phyloP scores from a whole-genome alignment of 345 rosid species.

The Rhizophora apiculata region DNA sequence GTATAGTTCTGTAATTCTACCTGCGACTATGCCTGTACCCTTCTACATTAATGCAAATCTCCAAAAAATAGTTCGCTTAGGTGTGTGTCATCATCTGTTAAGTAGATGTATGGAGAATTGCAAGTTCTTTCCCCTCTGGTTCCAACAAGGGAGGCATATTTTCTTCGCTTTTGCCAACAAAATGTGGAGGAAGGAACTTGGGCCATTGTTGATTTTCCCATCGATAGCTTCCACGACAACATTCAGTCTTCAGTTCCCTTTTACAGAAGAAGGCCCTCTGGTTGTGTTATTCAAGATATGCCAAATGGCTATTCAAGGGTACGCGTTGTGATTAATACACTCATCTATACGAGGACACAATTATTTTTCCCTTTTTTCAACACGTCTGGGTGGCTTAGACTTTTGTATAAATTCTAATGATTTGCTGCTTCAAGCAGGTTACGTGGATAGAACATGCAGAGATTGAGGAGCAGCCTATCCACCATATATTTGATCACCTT shows the following conservation, averaged over 20 bases:
- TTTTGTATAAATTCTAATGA: too few relatives aligned
- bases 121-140: constrained; percentile 81
- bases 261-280: constrained; percentile 71
- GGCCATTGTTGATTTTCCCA: constrained; percentile 82
- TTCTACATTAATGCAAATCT: too few relatives aligned
- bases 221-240: constrained; percentile 53
- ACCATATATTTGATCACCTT: constrained; percentile 49
- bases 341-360: too few relatives aligned
- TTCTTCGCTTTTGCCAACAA: constrained; percentile 82
- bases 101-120: constrained; percentile 83
- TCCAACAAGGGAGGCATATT: constrained; percentile 74
- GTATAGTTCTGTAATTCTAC: too few relatives aligned
- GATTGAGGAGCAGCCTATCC: constrained; percentile 66
- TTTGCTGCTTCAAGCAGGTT: constrained; percentile 28
- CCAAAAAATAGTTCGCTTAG: too few relatives aligned
- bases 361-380: too few relatives aligned
- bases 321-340: background rate
- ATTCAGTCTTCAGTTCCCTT: constrained; percentile 47
- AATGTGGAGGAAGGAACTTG: constrained; percentile 59
- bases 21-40: too few relatives aligned
- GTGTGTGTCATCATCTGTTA: constrained; percentile 8
- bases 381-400: too few relatives aligned
- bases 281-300: constrained; percentile 91
- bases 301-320: constrained; percentile 95
- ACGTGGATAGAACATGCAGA: constrained; percentile 95